Conservation (phyloP, 2,329 filamentous ascomycete species). For the Camillea tinctor region DNA sequence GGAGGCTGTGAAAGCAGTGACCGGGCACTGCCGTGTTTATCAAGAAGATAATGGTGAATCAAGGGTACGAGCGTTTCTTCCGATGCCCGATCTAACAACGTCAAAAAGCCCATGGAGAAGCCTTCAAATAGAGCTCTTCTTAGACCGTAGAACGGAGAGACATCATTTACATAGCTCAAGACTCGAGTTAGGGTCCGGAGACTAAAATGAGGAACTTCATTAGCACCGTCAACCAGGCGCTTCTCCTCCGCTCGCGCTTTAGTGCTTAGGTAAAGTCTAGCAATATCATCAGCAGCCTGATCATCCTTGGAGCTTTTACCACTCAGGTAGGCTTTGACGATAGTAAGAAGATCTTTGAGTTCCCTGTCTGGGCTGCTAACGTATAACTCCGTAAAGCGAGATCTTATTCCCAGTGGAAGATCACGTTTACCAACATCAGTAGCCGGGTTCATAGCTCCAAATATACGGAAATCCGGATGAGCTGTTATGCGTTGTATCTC, state of each 20-base stretch:
- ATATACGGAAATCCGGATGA: slow-evolving; percentile 91
- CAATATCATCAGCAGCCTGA: slow-evolving; percentile 75
- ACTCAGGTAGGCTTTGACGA: slow-evolving; percentile 86
- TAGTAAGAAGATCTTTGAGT: slow-evolving; percentile 78
- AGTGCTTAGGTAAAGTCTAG: slow-evolving; percentile 82
- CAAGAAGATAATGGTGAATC: slow-evolving; percentile 77
- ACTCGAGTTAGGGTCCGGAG: slow-evolving; percentile 89
- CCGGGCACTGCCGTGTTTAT: slow-evolving; percentile 65
- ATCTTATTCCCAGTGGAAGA: slow-evolving; percentile 81
- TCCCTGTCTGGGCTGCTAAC: slow-evolving; percentile 88
- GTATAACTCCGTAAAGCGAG: slow-evolving; percentile 93
- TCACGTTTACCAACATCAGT: slow-evolving; percentile 97
- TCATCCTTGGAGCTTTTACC: slow-evolving; percentile 69
- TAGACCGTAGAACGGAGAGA: slow-evolving; percentile 79
- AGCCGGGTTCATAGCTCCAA: slow-evolving; percentile 98
- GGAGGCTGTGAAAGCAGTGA: slow-evolving; percentile 77
- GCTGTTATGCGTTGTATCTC: slow-evolving; percentile 87
- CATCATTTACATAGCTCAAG: slow-evolving; percentile 81
- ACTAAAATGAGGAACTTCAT: slow-evolving; percentile 96
- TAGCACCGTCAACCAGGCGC: slow-evolving; percentile 86
- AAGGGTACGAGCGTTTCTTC: slow-evolving; percentile 76
- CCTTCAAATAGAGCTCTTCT: slow-evolving; percentile 88
- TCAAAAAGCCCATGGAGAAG: slow-evolving; percentile 97
- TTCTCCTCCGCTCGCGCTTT: slow-evolving; percentile 80
- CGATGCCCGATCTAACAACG: slow-evolving; percentile 78